These are phyloP conservation scores for Marsdenia floribunda DNA, from an alignment of 257 asterid species.

Conservation along the genomic window DNA sequence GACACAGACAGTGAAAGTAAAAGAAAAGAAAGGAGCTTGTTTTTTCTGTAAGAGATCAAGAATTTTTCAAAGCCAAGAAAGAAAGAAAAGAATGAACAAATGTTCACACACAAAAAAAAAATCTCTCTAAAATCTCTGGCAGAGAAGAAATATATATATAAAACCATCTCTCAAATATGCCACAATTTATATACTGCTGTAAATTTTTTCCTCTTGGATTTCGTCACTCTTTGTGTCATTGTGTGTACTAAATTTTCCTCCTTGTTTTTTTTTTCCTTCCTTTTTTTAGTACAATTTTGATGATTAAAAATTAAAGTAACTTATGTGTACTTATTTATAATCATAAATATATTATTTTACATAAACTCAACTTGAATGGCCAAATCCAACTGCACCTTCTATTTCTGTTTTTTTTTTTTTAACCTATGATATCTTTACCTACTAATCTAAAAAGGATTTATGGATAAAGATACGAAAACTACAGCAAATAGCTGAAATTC, in stretches of 20 bases:
- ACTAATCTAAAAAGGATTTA: no score
- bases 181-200: constrained; percentile 8
- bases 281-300: no score
- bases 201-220: neutral
- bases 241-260: neutral
- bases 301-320: no score
- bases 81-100: neutral
- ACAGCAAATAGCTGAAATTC: no score
- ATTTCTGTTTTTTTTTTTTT: no score
- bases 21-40: constrained; percentile 12
- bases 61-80: constrained; percentile 22
- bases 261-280: no score
- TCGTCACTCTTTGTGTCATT: neutral
- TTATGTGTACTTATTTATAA: no score
- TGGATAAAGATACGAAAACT: no score
- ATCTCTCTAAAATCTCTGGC: constrained; percentile 15
- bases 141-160: constrained; percentile 20
- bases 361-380: no score
- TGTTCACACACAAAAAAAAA: constrained; percentile 25
- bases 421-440: no score
- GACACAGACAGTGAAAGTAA: constrained; percentile 15
- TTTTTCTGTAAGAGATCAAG: constrained; percentile 22
- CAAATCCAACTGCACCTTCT: no score
- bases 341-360: no score
- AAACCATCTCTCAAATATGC: neutral